phyloP scores from a whole-genome alignment of 2,329 filamentous ascomycete species.

The Sclerotinia nivalis region DNA sequence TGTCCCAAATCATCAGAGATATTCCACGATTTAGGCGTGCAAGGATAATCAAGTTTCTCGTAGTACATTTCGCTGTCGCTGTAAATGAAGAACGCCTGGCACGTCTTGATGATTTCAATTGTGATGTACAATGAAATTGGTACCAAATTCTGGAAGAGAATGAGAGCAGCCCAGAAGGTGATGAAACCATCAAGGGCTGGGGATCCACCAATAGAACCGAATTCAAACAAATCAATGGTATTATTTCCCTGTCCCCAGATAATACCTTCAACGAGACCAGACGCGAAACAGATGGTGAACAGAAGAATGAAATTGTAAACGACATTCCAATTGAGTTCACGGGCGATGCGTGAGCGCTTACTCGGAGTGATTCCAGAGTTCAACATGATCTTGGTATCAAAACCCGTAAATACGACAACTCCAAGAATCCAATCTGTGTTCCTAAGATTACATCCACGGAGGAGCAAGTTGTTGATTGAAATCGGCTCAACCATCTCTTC shows the following conservation, averaged over 20 bases:
- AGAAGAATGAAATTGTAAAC: constrained; percentile 94
- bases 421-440: constrained; percentile 97
- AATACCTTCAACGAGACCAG: constrained; percentile 80
- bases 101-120: constrained; percentile 88
- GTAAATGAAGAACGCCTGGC: constrained; percentile 96
- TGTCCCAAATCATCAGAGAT: constrained; percentile 97
- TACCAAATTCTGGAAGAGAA: constrained; percentile 97
- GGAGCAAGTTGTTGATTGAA: constrained; percentile 89
- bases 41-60: constrained; percentile 88
- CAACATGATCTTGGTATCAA: constrained; percentile 99
- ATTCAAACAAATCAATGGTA: constrained; percentile 81
- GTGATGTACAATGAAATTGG: constrained; percentile 98
- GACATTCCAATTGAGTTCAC: constrained; percentile 96
- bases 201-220: constrained; percentile 73
- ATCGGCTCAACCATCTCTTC: constrained; percentile 89
- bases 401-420: constrained; percentile 89
- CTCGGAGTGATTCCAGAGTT: constrained; percentile 94
- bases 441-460: constrained; percentile 88
- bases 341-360: constrained; percentile 87
- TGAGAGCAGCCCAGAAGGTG: constrained; percentile 93
- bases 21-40: constrained; percentile 97
- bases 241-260: constrained; percentile 75
- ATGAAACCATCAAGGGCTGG: constrained; percentile 85
- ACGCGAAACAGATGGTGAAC: constrained; percentile 83
- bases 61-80: constrained; percentile 98